Percentiles rank a stretch among this genome's conserved stretches.
Conservation (phyloP, 768 basidiomycete genomes). For the Psilocybe sp. region DNA sequence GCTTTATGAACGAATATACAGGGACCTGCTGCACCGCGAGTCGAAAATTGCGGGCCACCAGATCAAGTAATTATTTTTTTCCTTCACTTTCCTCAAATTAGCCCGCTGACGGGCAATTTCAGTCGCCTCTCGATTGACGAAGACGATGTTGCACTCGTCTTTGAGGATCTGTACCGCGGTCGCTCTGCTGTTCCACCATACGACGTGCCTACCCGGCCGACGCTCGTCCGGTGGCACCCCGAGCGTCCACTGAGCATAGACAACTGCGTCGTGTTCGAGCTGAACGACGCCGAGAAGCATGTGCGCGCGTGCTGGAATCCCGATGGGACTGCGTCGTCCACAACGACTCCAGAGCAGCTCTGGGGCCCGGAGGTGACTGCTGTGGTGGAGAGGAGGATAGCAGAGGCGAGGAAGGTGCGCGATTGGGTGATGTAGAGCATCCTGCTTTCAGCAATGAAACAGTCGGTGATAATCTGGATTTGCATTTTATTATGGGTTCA, state of each 20-base stretch:
- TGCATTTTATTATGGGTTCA: no score
- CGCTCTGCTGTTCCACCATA: conserved; percentile 80
- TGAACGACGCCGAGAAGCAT: conserved; percentile 71
- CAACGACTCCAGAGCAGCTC: conserved; percentile 45
- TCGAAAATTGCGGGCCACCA: conserved; percentile 57
- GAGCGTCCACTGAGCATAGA: conserved; percentile 59
- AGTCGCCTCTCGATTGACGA: conserved; percentile 80
- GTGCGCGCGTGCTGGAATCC: conserved; percentile 38
- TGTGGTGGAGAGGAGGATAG: conserved; percentile 54
- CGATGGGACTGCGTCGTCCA: conserved; percentile 15
- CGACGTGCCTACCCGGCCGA: conserved; percentile 67
- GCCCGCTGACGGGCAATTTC: neutral
- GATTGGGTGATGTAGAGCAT: conserved; percentile 38
- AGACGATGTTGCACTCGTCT: conserved; percentile 79
- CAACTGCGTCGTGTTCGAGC: conserved; percentile 85
- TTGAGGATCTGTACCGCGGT: conserved; percentile 84
- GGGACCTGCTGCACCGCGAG: conserved; percentile 76
- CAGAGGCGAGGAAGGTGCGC: conserved; percentile 55
- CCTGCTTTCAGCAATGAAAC: no score
- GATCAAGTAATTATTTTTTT: conserved; percentile 45
- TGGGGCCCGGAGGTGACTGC: conserved; percentile 68
- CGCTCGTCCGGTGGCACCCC: conserved; percentile 81
- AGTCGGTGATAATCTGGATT: no score
- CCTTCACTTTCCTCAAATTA: neutral
- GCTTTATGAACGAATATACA: conserved; percentile 75